These are phyloP conservation scores for Diaporthe citriasiana DNA, from an alignment of 2,329 filamentous ascomycete species.

Conservation along the genomic window DNA sequence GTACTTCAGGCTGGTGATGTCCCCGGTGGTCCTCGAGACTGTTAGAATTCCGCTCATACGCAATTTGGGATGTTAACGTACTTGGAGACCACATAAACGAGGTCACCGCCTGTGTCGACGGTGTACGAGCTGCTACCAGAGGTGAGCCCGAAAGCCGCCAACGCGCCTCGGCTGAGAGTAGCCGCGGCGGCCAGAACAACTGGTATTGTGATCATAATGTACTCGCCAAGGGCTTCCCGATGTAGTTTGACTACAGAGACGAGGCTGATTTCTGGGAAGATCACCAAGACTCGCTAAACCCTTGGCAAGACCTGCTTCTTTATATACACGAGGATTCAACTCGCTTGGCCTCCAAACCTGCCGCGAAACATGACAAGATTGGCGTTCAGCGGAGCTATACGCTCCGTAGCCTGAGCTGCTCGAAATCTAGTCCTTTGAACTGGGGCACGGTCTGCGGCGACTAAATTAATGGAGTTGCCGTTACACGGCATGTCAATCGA, in stretches of 20 bases:
- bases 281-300: neutral
- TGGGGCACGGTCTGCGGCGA: neutral
- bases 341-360: neutral
- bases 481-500: neutral
- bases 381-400: neutral
- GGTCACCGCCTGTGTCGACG: slow-evolving; percentile 64
- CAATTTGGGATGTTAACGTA: neutral
- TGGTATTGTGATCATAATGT: neutral
- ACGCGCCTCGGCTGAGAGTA: slow-evolving; percentile 43
- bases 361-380: neutral
- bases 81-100: slow-evolving; percentile 47
- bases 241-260: neutral
- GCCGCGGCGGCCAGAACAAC: neutral
- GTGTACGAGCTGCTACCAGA: slow-evolving; percentile 58
- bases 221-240: neutral
- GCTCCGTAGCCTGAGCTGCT: neutral
- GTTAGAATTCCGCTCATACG: neutral
- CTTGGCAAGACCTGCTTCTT: neutral
- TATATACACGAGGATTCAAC: neutral
- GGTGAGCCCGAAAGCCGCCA: slow-evolving; percentile 60
- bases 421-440: neutral
- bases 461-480: neutral
- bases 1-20: slow-evolving; percentile 74
- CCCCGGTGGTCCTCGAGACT: slow-evolving; percentile 60
- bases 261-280: neutral